phyloP scores from a whole-genome alignment of 441 rosid species.

The Gossypium armourianum region DNA sequence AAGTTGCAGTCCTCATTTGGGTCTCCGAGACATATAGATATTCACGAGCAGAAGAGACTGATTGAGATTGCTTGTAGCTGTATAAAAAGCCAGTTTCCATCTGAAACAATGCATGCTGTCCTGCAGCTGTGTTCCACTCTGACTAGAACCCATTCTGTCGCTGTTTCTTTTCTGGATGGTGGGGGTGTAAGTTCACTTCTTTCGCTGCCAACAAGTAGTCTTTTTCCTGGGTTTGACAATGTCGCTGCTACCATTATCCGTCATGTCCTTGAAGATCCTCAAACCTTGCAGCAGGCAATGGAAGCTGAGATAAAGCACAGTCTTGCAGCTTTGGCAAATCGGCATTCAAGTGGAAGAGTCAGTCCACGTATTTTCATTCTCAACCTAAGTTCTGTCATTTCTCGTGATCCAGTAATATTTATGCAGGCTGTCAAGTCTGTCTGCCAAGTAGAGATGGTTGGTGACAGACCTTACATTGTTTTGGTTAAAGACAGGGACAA shows the following conservation, averaged over 20 bases:
- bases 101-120: constrained; percentile 87
- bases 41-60: constrained; percentile 62
- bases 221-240: constrained; percentile 86
- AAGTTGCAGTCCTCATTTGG: constrained; percentile 50
- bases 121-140: constrained; percentile 82
- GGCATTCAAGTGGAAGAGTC: constrained; percentile 77
- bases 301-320: constrained; percentile 89
- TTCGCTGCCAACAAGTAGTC: constrained; percentile 73
- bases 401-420: constrained; percentile 77
- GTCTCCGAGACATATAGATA: constrained; percentile 40
- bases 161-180: constrained; percentile 75
- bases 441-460: constrained; percentile 92
- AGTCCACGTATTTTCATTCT: constrained; percentile 68
- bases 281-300: constrained; percentile 96
- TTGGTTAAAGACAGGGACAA: constrained; percentile 84
- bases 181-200: constrained; percentile 74
- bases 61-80: constrained; percentile 81
- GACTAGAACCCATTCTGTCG: constrained; percentile 67
- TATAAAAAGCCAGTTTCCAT: constrained; percentile 65
- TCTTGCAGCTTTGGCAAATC: constrained; percentile 67
- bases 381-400: constrained; percentile 62
- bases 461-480: constrained; percentile 81
- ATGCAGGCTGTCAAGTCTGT: constrained; percentile 72
- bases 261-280: constrained; percentile 92
- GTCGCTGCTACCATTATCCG: constrained; percentile 80